A percentile compares a stretch with the other conserved stretches of the same genome.
Conservation (phyloP, 768 basidiomycete species). For the Boletus tylopilopsis region DNA sequence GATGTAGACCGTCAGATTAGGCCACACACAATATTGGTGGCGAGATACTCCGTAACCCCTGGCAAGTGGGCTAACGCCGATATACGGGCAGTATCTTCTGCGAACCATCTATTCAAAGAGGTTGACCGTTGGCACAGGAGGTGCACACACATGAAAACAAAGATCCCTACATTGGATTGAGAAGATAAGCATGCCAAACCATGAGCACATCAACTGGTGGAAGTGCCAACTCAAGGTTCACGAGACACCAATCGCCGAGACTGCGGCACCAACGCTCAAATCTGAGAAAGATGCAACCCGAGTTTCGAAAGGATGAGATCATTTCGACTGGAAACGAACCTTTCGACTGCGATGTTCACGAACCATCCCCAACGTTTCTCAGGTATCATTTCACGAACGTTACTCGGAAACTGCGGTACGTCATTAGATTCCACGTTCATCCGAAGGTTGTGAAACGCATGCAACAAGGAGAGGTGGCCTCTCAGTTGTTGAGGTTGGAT, state of each 20-base stretch:
- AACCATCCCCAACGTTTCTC: constrained; percentile 39
- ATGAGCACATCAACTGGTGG: constrained; percentile 39
- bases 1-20: not conserved
- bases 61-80: not conserved
- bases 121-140: not conserved
- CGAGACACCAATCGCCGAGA: not conserved
- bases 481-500: constrained; percentile 26
- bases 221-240: constrained; percentile 6
- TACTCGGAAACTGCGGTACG: constrained; percentile 9
- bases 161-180: constrained; percentile 35
- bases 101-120: constrained; percentile 22
- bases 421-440: constrained; percentile 16
- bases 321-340: constrained; percentile 19
- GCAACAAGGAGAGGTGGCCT: constrained; percentile 29
- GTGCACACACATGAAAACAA: not conserved
- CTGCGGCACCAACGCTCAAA: constrained; percentile 34
- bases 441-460: constrained; percentile 26
- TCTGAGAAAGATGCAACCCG: constrained; percentile 10
- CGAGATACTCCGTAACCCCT: constrained; percentile 5
- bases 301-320: not conserved
- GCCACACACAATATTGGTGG: constrained; percentile 9
- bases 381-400: constrained; percentile 12
- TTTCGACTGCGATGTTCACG: constrained; percentile 36
- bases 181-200: constrained; percentile 40
- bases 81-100: constrained; percentile 14